These are phyloP conservation scores for Sporormia fimetaria DNA, from an alignment of 495 filamentous ascomycete genomes.

Conservation along the genomic window DNA sequence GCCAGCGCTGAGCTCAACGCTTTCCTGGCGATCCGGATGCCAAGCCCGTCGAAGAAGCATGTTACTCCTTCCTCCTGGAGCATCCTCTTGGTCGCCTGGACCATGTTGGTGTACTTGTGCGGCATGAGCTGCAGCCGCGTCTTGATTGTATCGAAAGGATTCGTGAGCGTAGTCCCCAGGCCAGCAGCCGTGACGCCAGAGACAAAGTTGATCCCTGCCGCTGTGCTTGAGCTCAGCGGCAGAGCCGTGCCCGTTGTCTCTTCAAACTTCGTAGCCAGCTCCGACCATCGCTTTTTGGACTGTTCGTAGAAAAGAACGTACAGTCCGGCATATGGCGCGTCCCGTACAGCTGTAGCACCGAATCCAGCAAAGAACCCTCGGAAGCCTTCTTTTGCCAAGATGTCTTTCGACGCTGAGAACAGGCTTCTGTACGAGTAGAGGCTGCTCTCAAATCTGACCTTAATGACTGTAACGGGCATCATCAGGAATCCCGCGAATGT, in stretches of 20 bases:
- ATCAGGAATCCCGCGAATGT: slow-evolving; percentile 78
- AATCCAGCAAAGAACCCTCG: slow-evolving; percentile 87
- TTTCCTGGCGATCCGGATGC: slow-evolving; percentile 79
- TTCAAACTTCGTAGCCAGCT: slow-evolving; percentile 23
- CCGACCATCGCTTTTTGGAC: slow-evolving; percentile 55
- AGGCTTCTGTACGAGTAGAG: slow-evolving; percentile 79
- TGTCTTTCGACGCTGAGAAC: slow-evolving; percentile 57
- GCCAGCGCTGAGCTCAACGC: slow-evolving; percentile 82
- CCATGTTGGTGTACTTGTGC: slow-evolving; percentile 71
- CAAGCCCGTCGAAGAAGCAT: slow-evolving; percentile 77
- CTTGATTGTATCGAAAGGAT: slow-evolving; percentile 95
- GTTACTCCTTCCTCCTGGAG: slow-evolving; percentile 67
- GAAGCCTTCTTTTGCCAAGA: slow-evolving; percentile 59
- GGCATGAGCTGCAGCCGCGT: slow-evolving; percentile 89
- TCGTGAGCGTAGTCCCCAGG: slow-evolving; percentile 75
- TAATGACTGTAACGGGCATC: slow-evolving; percentile 95
- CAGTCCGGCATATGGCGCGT: slow-evolving; percentile 89
- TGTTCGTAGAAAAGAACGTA: slow-evolving; percentile 96
- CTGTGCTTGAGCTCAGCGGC: slow-evolving; percentile 14
- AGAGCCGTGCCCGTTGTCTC: slow-evolving; percentile 4
- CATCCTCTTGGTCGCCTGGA: slow-evolving; percentile 63
- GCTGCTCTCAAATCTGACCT: slow-evolving; percentile 85
- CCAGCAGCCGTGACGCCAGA: slow-evolving; percentile 70
- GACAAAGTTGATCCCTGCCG: slow-evolving; percentile 67
- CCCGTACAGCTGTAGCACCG: slow-evolving; percentile 83